Evolutionary conservation across 768 basidiomycete genomes (phyloP).

Genomic region (Boletus tylopilopsis): DNA sequence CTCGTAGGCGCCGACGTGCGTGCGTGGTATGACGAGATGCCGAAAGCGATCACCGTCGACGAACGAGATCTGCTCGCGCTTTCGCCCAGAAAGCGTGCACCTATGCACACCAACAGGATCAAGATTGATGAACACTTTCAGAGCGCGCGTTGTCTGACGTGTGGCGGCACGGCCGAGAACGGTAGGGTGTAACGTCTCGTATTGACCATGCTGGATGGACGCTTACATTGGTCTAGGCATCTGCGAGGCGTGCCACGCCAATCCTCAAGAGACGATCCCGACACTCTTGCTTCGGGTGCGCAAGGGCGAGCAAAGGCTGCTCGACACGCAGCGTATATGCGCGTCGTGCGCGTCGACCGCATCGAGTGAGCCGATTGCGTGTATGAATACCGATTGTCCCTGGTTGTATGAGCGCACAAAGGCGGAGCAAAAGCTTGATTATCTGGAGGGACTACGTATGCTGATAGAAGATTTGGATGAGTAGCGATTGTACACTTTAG

Average conservation of each 20-base stretch:
- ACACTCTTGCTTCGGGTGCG: slow-evolving; percentile 53
- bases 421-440: slow-evolving; percentile 40
- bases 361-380: slow-evolving; percentile 57
- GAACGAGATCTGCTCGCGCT: slow-evolving; percentile 32
- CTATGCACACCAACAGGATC: slow-evolving; percentile 33
- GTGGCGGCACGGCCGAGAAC: slow-evolving; percentile 50
- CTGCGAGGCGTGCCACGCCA: slow-evolving; percentile 57
- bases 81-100: slow-evolving; percentile 36
- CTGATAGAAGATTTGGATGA: slow-evolving; percentile 30
- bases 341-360: slow-evolving; percentile 60
- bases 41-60: slow-evolving; percentile 27
- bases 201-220: neutral
- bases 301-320: slow-evolving; percentile 50
- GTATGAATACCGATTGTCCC: slow-evolving; percentile 84
- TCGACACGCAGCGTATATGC: slow-evolving; percentile 66
- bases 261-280: slow-evolving; percentile 53
- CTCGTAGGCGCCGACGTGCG: slow-evolving; percentile 33
- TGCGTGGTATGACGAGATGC: slow-evolving; percentile 7
- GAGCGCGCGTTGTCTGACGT: slow-evolving; percentile 63
- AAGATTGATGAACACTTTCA: slow-evolving; percentile 77
- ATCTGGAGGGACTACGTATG: slow-evolving; percentile 27
- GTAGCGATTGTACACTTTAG: too few species aligned
- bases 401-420: slow-evolving; percentile 74
- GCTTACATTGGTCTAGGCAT: slow-evolving; percentile 39
- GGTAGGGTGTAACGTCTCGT: slow-evolving; percentile 36